Evolutionary conservation across 176 grass and related monocot species (phyloP), one percentile per base, ranked within the genome.

Genomic region (Hyparrhenia diplandra): DNA sequence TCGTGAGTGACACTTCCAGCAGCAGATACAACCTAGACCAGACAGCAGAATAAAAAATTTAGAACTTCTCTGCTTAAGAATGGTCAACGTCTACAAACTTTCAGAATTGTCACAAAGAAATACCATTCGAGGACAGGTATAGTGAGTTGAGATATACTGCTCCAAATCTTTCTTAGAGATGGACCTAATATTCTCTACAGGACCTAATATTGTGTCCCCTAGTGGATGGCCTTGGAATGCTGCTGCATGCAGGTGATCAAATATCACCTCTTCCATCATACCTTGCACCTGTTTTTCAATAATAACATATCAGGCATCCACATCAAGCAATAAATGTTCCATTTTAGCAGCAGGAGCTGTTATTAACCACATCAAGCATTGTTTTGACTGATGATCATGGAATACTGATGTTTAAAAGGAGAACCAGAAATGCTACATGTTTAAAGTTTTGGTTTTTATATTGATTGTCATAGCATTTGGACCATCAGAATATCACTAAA

Each of bases 191-290:
- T 98, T 98, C 67, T 95, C 86, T 72, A 77, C 87, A 36, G 96
- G 96, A 73, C 96, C 96, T 90, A 98, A 90, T 84, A 98, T 98
- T 1, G 96, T 98, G 85, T 95, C 90, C 57, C 96, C 96, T 13
- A 98, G 82, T 5, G 96, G 86, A 88, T 98, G 96, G 14, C 84
- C 83, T 16, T 11, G 81, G 76, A 98, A 98, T n/a, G 96, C 90
- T 80, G 96, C 96, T 29, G 76, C 75, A 85, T 98, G 96, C 87
- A 98, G 78, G 80, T 95, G 86, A 84, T 98, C 96, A 89, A 98
- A 98, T 89, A 98, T 93, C 75, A 98, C 96, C 82, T 98, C 96
- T 29, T 93, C 88, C 81, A 95, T 87, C 79, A 95, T 91, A 77
- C 92, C 90, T 88, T 95, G 90, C 64, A 95, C 96, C 96, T 98